Evolutionary conservation across 805 yeast genomes (phyloP), one percentile per base, ranked within the genome.

Genomic region (Debaryomyces maramus): DNA sequence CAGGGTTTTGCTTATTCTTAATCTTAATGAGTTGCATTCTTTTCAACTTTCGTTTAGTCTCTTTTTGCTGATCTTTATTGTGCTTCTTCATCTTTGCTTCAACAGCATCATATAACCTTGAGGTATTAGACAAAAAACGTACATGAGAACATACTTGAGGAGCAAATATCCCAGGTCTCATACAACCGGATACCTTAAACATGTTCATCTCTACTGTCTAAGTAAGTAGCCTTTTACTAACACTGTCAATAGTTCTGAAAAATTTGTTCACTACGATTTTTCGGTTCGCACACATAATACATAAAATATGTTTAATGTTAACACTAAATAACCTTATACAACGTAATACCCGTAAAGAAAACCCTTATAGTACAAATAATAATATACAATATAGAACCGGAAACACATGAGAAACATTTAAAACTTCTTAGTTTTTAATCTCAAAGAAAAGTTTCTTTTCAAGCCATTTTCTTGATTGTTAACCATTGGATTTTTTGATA

Each of bases 1-100:
- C 65, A 43, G 72, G 74, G 45, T 60, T 82, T 35, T 52, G 59
- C 42, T 59, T 60, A 45, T 56, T 52, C 46, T 53, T 56, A 30
- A 37, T 46, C 41, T 53, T 60, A 31, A 51, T 45, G 15, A 46
- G 40, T 37, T 55, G 63, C 27, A 56, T 51, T 39, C 50, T 50
- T 42, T 48, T 63, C 42, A 53, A 44, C 41, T 51, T 52, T 30
- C 37, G 47, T 39, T 54, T 58, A 19, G 52, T 41, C 34, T 55
- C 59, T 15, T 38, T 40, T 28, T 38, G 40, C 11, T 39, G 43
- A 22, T 43, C 46, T 28, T 35, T 43, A 9, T 39, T 36, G 32
- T 39, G 28, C 17, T 43, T 38, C 21, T 39, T 39, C 18, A 24
- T 8, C 13, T 24, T 24, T 24, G 28, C 28, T 7, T 24, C 28